phyloP scores from a whole-genome alignment of 1,284 basidiomycete genomes.

The Cutaneotrichosporon sp. region DNA sequence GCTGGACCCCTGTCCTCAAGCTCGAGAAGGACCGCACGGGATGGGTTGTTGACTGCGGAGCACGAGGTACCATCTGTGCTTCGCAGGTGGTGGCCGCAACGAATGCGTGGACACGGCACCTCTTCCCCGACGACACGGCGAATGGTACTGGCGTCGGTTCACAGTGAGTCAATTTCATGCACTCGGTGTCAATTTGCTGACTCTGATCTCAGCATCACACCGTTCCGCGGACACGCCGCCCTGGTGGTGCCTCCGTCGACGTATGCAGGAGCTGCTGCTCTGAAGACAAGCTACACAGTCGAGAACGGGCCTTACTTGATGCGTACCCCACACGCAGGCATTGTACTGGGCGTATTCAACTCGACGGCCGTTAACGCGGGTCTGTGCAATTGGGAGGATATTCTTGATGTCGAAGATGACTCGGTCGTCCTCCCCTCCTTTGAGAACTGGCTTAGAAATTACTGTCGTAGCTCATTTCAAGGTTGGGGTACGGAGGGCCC shows the following conservation, averaged over 20 bases:
- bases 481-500: slow-evolving; percentile 24
- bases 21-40: background rate
- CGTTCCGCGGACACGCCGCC: slow-evolving; percentile 26
- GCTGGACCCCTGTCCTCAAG: slow-evolving; percentile 4
- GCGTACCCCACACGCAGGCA: slow-evolving; percentile 21
- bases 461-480: slow-evolving; percentile 16
- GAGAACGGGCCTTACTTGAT: slow-evolving; percentile 29
- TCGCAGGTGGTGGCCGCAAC: slow-evolving; percentile 30
- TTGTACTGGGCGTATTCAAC: slow-evolving; percentile 22
- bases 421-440: slow-evolving; percentile 9
- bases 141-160: background rate
- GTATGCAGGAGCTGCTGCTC: slow-evolving; percentile 15
- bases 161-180: background rate
- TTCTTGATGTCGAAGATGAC: slow-evolving; percentile 19
- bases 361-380: background rate
- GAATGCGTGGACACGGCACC: slow-evolving; percentile 34
- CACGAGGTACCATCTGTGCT: slow-evolving; percentile 24
- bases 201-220: slow-evolving; percentile 18
- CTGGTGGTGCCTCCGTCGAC: slow-evolving; percentile 24
- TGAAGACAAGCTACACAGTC: slow-evolving; percentile 20
- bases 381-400: slow-evolving; percentile 8
- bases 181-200: too few species aligned
- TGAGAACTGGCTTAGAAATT: slow-evolving; percentile 6
- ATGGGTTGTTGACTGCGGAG: slow-evolving; percentile 16
- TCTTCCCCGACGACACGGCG: slow-evolving; percentile 20